Conservation (phyloP, 495 filamentous ascomycete species). For the Neurospora sp. region DNA sequence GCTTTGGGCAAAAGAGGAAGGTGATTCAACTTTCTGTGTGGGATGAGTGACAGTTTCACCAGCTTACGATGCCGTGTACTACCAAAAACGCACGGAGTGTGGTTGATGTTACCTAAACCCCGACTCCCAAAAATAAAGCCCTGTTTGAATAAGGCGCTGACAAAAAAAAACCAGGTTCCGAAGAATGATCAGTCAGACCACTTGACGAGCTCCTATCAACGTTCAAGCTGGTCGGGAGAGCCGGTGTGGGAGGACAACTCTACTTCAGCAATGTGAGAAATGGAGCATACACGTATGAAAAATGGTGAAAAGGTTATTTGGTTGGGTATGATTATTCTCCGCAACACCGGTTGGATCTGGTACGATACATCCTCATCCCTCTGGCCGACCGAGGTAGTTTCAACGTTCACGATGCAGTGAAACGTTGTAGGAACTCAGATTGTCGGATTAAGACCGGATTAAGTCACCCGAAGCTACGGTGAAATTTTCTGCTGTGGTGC, state of each 20-base stretch:
- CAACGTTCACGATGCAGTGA: not conserved
- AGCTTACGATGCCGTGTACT: not conserved
- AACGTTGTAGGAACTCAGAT: not conserved
- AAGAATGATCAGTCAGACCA: not conserved
- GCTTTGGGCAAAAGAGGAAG: not conserved
- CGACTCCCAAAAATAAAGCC: not conserved
- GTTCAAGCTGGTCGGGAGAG: not conserved
- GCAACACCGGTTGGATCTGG: not conserved
- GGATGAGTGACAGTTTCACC: not conserved
- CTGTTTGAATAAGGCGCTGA: not conserved
- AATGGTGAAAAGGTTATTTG: not conserved
- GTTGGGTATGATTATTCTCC: not conserved
- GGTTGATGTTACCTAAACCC: not conserved
- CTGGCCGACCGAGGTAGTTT: not conserved
- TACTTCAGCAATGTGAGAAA: not conserved
- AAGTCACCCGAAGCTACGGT: not conserved
- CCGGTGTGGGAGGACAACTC: not conserved
- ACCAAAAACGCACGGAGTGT: not conserved
- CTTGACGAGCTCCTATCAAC: not conserved
- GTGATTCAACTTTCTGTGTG: not conserved
- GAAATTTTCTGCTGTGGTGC: not conserved
- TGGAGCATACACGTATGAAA: not conserved
- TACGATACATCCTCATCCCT: not conserved
- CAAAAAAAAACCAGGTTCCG: not conserved
- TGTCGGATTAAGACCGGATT: not conserved